Evolutionary conservation across 2,329 filamentous ascomycete species (phyloP).

Genomic region (Xylaria sp.): DNA sequence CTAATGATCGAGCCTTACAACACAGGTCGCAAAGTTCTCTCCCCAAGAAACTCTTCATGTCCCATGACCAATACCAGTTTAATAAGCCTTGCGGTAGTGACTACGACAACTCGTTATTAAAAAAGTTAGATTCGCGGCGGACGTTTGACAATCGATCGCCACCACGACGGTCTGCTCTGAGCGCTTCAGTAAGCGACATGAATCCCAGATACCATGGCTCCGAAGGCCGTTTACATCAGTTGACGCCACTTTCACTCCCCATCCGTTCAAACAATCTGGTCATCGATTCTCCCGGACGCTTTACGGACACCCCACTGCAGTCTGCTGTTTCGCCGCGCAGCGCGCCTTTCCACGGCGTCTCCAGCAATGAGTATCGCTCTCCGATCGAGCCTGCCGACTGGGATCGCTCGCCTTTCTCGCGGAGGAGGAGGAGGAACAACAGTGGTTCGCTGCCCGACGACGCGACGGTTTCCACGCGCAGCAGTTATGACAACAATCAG

Average conservation of each 20-base stretch:
- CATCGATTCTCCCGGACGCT: constrained; percentile 49
- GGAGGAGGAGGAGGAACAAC: constrained; percentile 52
- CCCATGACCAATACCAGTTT: constrained; percentile 54
- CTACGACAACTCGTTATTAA: constrained; percentile 55
- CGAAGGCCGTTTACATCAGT: constrained; percentile 40
- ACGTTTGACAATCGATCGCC: constrained; percentile 49
- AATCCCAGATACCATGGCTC: constrained; percentile 41
- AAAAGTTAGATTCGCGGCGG: constrained; percentile 56
- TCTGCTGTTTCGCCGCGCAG: constrained; percentile 53
- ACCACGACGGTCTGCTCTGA: constrained; percentile 47
- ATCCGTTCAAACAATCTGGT: constrained; percentile 44
- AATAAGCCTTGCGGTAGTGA: constrained; percentile 43
- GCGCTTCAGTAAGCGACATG: constrained; percentile 45
- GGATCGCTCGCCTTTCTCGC: constrained; percentile 51
- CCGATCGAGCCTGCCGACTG: constrained; percentile 48
- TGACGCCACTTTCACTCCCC: constrained; percentile 52
- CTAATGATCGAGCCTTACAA: constrained; percentile 24
- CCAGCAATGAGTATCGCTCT: constrained; percentile 46
- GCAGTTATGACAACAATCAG: constrained; percentile 52
- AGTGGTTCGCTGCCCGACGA: constrained; percentile 51
- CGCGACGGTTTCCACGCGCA: constrained; percentile 46
- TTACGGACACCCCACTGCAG: constrained; percentile 49
- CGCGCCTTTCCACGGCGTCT: constrained; percentile 45
- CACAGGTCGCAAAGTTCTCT: constrained; percentile 48
- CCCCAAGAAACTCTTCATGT: constrained; percentile 50